A percentile compares a stretch with the other conserved stretches of the same genome.
Evolutionary conservation across 2,329 filamentous ascomycete genomes (phyloP).

Genomic region (Thermochaetoides dissita): DNA sequence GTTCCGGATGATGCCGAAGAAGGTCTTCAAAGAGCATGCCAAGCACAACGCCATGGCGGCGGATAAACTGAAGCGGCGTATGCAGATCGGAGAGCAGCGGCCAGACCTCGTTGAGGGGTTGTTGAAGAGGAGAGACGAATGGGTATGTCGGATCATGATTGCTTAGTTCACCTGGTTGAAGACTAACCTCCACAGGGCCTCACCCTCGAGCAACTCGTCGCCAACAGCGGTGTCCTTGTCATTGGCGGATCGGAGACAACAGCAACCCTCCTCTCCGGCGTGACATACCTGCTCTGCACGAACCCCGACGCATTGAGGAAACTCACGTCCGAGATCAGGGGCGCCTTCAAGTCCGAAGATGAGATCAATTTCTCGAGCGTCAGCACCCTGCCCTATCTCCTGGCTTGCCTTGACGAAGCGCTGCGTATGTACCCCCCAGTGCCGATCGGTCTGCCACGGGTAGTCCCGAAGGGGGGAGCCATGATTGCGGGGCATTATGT

Average conservation of each 20-base stretch:
- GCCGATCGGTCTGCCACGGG: slow-evolving; percentile 17
- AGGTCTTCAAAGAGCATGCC: slow-evolving; percentile 10
- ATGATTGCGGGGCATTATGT: slow-evolving; percentile 20
- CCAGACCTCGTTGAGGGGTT: slow-evolving; percentile 15
- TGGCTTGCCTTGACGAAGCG: slow-evolving; percentile 23
- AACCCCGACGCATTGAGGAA: slow-evolving; percentile 23
- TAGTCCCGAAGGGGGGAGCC: slow-evolving; percentile 21
- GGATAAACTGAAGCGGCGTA: slow-evolving; percentile 12
- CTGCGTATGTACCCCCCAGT: slow-evolving; percentile 23
- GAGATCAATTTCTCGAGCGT: slow-evolving; percentile 20
- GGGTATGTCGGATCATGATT: slow-evolving; percentile 6
- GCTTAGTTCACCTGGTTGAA: background rate
- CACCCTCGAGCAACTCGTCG: slow-evolving; percentile 14
- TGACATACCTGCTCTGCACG: slow-evolving; percentile 26
- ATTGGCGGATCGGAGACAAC: slow-evolving; percentile 38
- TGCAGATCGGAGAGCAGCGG: slow-evolving; percentile 11
- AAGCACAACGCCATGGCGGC: slow-evolving; percentile 11
- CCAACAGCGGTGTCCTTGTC: slow-evolving; percentile 21
- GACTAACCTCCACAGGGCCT: slow-evolving; percentile 7
- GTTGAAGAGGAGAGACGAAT: slow-evolving; percentile 15
- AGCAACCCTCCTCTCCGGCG: slow-evolving; percentile 28
- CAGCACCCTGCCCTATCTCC: slow-evolving; percentile 19
- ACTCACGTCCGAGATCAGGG: slow-evolving; percentile 28
- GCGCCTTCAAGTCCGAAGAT: slow-evolving; percentile 23
- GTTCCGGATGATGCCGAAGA: slow-evolving; percentile 8